Percentiles rank a stretch among this genome's conserved stretches.
Conservation (phyloP, 2,329 filamentous ascomycete genomes). For the Aspergillus hiratsukae region DNA sequence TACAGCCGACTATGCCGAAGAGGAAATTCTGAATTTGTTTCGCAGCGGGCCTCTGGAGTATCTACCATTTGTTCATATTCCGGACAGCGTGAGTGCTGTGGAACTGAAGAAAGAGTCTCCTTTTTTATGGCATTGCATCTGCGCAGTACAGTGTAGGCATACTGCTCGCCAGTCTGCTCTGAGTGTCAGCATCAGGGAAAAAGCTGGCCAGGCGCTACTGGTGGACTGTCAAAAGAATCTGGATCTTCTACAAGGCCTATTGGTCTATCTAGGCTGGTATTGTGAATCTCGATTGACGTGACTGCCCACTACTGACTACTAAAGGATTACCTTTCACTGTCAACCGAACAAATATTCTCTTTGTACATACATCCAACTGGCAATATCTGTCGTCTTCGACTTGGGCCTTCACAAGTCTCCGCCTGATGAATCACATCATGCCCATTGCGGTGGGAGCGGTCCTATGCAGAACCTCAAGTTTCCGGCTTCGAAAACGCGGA, state of each 20-base stretch:
- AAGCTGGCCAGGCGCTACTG: slow-evolving; percentile 3
- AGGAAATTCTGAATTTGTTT: slow-evolving; percentile 4
- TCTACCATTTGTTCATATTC: slow-evolving; percentile 8
- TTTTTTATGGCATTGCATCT: slow-evolving; percentile 9
- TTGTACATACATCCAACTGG: slow-evolving; percentile 11
- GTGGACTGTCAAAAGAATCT: slow-evolving; percentile 6
- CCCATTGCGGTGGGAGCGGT: background rate
- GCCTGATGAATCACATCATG: background rate
- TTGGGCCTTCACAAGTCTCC: slow-evolving; percentile 6
- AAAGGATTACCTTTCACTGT: slow-evolving; percentile 7
- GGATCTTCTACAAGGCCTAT: slow-evolving; percentile 8
- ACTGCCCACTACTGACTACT: background rate
- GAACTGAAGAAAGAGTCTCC: slow-evolving; percentile 4
- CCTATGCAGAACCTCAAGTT: background rate
- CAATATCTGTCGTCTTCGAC: slow-evolving; percentile 4
- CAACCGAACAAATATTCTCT: slow-evolving; percentile 8
- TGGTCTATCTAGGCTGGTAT: slow-evolving; percentile 11
- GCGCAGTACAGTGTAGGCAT: slow-evolving; percentile 3
- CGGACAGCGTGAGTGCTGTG: background rate
- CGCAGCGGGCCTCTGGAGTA: slow-evolving; percentile 1
- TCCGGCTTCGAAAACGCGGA: slow-evolving; percentile 2
- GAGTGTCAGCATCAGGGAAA: slow-evolving; percentile 1
- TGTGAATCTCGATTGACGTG: background rate
- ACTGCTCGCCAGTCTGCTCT: background rate
- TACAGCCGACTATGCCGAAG: background rate